A percentile compares a stretch with the other conserved stretches of the same genome.
Evolutionary conservation across 2,329 filamentous ascomycete genomes (phyloP).

Genomic region (Trichoderma afroharzianum): DNA sequence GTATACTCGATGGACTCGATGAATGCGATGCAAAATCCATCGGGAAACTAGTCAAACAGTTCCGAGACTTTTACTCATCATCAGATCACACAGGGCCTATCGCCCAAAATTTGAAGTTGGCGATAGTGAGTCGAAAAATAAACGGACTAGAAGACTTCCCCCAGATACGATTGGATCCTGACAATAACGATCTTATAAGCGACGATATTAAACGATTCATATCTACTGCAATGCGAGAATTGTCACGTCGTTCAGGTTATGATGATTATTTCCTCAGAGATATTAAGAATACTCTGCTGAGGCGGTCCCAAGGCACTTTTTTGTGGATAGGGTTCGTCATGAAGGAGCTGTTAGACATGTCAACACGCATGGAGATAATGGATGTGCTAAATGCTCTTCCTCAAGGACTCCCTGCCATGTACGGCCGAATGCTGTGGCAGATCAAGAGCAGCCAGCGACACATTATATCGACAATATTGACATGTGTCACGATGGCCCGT

Average conservation of each 20-base stretch:
- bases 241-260: background rate
- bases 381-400: background rate
- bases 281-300: background rate
- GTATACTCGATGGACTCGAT: background rate
- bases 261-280: background rate
- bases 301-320: background rate
- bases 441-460: background rate
- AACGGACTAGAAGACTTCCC: background rate
- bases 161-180: background rate
- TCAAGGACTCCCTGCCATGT: background rate
- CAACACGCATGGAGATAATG: background rate
- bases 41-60: background rate
- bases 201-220: background rate
- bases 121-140: background rate
- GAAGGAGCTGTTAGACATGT: background rate
- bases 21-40: background rate
- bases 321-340: background rate
- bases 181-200: background rate
- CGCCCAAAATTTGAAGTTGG: background rate
- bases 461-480: background rate
- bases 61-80: background rate
- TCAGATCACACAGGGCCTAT: background rate
- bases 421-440: background rate
- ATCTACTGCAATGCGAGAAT: background rate
- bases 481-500: background rate